Percentiles rank a stretch among this genome's conserved stretches.
phyloP scores from a whole-genome alignment of 2,329 filamentous ascomycete genomes.

The Penicillium psychrosexuale region DNA sequence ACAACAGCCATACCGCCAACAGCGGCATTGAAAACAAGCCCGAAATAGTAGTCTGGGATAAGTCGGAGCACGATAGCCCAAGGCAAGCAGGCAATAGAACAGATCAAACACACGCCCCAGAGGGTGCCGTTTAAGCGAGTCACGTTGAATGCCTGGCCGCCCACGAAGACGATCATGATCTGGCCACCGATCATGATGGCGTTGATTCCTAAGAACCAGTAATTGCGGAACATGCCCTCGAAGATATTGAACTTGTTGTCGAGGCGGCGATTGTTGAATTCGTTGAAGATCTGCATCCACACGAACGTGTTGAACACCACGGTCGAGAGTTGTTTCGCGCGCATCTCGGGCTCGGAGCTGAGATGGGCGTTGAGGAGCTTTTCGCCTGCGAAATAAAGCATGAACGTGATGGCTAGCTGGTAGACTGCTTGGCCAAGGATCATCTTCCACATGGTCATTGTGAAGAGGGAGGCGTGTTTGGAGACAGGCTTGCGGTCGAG shows the following conservation, averaged over 20 bases:
- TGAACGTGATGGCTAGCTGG: conserved; percentile 74
- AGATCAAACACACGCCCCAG: conserved; percentile 83
- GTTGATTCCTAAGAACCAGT: conserved; percentile 86
- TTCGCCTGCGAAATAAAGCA: conserved; percentile 73
- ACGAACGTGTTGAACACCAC: conserved; percentile 98
- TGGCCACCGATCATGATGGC: conserved; percentile 84
- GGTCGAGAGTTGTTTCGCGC: conserved; percentile 61
- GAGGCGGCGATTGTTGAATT: conserved; percentile 92
- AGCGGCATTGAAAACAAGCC: conserved; percentile 48
- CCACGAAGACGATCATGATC: conserved; percentile 83
- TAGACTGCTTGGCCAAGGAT: conserved; percentile 90
- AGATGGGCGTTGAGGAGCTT: conserved; percentile 59
- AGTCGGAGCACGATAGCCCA: conserved; percentile 77
- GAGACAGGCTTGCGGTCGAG: conserved; percentile 75
- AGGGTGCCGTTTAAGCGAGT: conserved; percentile 66
- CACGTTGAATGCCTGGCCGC: conserved; percentile 76
- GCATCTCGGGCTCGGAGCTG: conserved; percentile 38
- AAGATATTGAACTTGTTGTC: conserved; percentile 97
- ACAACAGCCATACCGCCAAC: conserved; percentile 53
- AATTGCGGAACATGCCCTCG: conserved; percentile 79
- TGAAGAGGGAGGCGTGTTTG: conserved; percentile 74
- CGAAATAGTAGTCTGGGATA: conserved; percentile 67
- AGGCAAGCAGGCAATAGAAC: conserved; percentile 81
- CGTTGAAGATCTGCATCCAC: conserved; percentile 99
- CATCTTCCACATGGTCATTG: conserved; percentile 98